Conservation (phyloP, 495 filamentous ascomycete species). For the Daldinia grandis region DNA sequence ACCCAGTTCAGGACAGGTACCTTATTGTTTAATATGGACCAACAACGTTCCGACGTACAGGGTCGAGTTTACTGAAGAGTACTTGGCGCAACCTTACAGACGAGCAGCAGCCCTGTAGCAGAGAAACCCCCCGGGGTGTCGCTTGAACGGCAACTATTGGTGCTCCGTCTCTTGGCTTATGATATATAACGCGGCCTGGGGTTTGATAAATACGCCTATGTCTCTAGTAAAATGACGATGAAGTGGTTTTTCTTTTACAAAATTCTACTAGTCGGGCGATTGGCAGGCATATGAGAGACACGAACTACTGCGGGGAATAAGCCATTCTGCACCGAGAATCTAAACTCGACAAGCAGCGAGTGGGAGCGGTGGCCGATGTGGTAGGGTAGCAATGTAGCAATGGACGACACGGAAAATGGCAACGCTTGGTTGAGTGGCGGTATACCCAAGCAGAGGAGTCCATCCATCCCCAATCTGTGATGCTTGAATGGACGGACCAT, state of each 20-base stretch:
- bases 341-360: constrained; percentile 4
- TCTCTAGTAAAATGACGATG: constrained; percentile 13
- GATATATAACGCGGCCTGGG: constrained; percentile 30
- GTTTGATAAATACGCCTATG: constrained; percentile 23
- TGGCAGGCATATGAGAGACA: constrained; percentile 32
- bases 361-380: constrained; percentile 20
- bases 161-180: constrained; percentile 23
- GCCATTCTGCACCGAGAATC: constrained; percentile 22
- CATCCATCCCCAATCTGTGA: constrained; percentile 28
- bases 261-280: constrained; percentile 21
- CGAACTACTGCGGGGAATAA: constrained; percentile 21
- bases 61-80: constrained; percentile 39
- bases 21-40: constrained; percentile 43
- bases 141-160: constrained; percentile 25
- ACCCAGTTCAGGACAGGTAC: constrained; percentile 16
- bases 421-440: constrained; percentile 32
- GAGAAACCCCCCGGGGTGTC: constrained; percentile 36
- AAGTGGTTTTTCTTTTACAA: neutral
- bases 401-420: constrained; percentile 25
- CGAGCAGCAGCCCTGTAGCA: constrained; percentile 17
- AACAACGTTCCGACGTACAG: constrained; percentile 33
- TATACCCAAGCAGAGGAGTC: constrained; percentile 32
- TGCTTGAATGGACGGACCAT: constrained; percentile 27
- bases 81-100: constrained; percentile 27
- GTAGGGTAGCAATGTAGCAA: constrained; percentile 30